Conservation (phyloP, 768 basidiomycete species). For the Pholiota molesta region DNA sequence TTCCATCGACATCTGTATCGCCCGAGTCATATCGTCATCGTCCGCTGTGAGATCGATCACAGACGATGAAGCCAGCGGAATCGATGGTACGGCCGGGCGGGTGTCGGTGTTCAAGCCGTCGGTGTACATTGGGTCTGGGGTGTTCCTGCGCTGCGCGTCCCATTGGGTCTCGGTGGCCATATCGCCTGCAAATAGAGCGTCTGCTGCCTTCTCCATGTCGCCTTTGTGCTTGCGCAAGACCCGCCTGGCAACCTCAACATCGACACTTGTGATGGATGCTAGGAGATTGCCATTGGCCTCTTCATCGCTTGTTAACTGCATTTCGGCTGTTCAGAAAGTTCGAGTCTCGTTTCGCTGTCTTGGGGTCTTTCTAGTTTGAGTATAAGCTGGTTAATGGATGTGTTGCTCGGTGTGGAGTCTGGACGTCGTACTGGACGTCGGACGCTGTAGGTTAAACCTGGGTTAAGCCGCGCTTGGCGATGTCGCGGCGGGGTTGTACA, state of each 20-base stretch:
- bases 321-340: neutral
- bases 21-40: constrained; percentile 52
- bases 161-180: constrained; percentile 30
- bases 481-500: too few species aligned
- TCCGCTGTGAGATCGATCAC: constrained; percentile 66
- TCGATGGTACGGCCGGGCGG: constrained; percentile 24
- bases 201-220: constrained; percentile 56
- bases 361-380: too few species aligned
- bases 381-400: too few species aligned
- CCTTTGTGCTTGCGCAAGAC: constrained; percentile 64
- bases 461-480: too few species aligned
- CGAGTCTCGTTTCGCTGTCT: too few species aligned
- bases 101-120: constrained; percentile 23
- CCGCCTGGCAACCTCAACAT: constrained; percentile 51
- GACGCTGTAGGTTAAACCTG: too few species aligned
- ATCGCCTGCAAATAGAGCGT: constrained; percentile 57
- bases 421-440: too few species aligned
- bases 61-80: constrained; percentile 29
- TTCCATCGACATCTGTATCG: constrained; percentile 55
- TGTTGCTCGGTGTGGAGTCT: too few species aligned
- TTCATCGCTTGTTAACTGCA: constrained; percentile 16
- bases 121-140: constrained; percentile 29
- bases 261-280: constrained; percentile 36
- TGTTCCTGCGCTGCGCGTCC: constrained; percentile 27
- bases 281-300: constrained; percentile 36